Base-by-base conservation (phyloP, 116 monocot genomes). In the Trichopus zeylanicus region DNA sequence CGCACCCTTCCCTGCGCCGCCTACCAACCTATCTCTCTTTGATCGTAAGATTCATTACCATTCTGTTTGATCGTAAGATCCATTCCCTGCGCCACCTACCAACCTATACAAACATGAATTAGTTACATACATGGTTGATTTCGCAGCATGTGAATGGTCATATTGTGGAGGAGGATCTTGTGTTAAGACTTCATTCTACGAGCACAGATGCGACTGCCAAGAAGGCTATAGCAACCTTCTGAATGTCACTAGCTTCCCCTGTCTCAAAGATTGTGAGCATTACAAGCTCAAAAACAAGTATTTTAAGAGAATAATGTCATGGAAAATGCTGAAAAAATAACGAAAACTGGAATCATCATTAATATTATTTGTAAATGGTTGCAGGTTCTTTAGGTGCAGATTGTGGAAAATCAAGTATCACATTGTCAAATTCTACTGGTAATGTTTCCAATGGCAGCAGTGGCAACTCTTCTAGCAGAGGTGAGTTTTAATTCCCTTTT, bases 121-220 rank as follows among this genome's bases (percentile, higher is more conserved):
- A n/a, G n/a, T n/a, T n/a, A n/a, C n/a, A 5, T 9, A 19, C 13
- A 22, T 58, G 3, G 2, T 7, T 7, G 12, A 18, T 8, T 18
- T 29, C 30, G 54, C 34, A 69, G 75, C 69, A n/a, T 75, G 75
- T 24, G n/a, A 12, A 18, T 75, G 75, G 75, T 37, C 58, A n/a
- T 64, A 52, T 20, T 75, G 75, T 20, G 75, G 75, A 23, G 48
- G 42, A 19, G 75, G 69, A 11, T 37, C 48, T 8, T 75, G 75
- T 6, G n/a, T 63, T 30, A 63, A 51, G 47, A 69, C 30, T 12
- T 46, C 58, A 33, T 31, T 39, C 0, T 75, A 68, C 48, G 59
- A 69, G 30, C 68, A 75, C 42, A 35, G 53, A 1, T 75, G 69
- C 21, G 53, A 75, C 1, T 69, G 75, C 42, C 53, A 34, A 11